Base-by-base conservation (phyloP, 164 flowering plant genomes). In the Aristolochia contorta region DNA sequence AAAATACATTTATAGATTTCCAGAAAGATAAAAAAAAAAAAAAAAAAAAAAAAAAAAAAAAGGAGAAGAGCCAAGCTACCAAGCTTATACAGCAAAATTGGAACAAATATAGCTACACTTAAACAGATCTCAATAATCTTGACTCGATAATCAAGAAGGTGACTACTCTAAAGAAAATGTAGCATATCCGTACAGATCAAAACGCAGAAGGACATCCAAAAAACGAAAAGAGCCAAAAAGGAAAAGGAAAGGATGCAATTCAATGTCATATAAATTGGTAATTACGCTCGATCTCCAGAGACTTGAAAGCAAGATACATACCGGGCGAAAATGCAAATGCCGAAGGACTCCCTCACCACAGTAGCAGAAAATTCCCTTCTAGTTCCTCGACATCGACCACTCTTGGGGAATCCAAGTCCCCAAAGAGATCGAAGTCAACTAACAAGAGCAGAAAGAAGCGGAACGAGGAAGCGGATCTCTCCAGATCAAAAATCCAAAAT, bases 291-390 rank as follows among this genome's bases (percentile, higher is more conserved):
- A 6, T 5, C 32, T 2, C 1, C 25, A 56, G 48, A 48, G 5
- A 16, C 19, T 6, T 12, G 27, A 32, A 32, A 18, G 25, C 22
- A 1, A 2, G 7, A 18, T 27, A 19, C 20, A 15, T 67, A 57
- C 64, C 5, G 33, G 27, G 48, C 20, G 43, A 57, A 2, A 68
- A 55, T 30, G 73, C 71, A 66, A 70, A 71, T 67, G 71, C 59
- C 73, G 27, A 63, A 72, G 77, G 70, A 61, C 61, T 63, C 66
- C 68, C 69, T 66, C 20, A 3, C 16, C 30, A 16, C 37, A 21
- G 49, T 50, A 70, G 9, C 61, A 16, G 21, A 12, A 62, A 62
- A 49, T 57, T 52, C 58, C 57, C 65, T 47, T 67, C 60, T 56
- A 50, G 54, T 19, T n/a, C 12, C 20, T 18, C 22, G 22, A n/a